Percentiles rank a stretch among this genome's conserved stretches.
phyloP scores from a whole-genome alignment of 352 stramenopile genomes.

The Peronospora destructor region DNA sequence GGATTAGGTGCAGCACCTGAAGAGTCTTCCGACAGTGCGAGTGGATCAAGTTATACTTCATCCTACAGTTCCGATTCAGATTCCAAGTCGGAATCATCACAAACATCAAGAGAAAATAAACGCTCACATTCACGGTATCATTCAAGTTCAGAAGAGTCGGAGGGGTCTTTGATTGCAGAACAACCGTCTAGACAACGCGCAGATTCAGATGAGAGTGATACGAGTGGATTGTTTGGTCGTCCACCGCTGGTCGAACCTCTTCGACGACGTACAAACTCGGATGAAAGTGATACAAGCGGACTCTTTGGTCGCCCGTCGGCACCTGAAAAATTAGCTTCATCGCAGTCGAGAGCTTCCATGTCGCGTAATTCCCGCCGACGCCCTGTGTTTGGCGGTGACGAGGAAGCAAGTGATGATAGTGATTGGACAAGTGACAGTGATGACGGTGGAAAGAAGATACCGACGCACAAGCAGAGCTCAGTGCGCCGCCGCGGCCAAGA shows the following conservation, averaged over 20 bases:
- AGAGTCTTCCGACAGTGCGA: constrained; percentile 41
- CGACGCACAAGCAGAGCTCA: constrained; percentile 17
- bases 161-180: constrained; percentile 23
- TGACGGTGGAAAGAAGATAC: constrained; percentile 6
- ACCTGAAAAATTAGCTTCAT: constrained; percentile 12
- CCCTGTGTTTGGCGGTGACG: constrained; percentile 36
- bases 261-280: constrained; percentile 33
- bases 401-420: constrained; percentile 36
- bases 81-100: constrained; percentile 28
- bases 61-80: constrained; percentile 62
- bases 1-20: constrained; percentile 66
- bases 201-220: constrained; percentile 50
- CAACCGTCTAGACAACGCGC: constrained; percentile 16
- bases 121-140: constrained; percentile 16
- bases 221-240: constrained; percentile 49
- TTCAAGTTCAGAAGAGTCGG: constrained; percentile 40
- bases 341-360: constrained; percentile 9
- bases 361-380: constrained; percentile 24
- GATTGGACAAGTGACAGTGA: constrained; percentile 55
- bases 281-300: constrained; percentile 50
- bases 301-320: constrained; percentile 41
- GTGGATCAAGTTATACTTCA: constrained; percentile 52
- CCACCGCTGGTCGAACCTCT: constrained; percentile 6
- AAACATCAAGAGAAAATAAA: constrained; percentile 15
- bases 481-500: constrained; percentile 16